Evolutionary conservation across 2,329 filamentous ascomycete species (phyloP), one percentile per base, ranked within the genome.

Genomic region (Tolypocladium paradoxum): DNA sequence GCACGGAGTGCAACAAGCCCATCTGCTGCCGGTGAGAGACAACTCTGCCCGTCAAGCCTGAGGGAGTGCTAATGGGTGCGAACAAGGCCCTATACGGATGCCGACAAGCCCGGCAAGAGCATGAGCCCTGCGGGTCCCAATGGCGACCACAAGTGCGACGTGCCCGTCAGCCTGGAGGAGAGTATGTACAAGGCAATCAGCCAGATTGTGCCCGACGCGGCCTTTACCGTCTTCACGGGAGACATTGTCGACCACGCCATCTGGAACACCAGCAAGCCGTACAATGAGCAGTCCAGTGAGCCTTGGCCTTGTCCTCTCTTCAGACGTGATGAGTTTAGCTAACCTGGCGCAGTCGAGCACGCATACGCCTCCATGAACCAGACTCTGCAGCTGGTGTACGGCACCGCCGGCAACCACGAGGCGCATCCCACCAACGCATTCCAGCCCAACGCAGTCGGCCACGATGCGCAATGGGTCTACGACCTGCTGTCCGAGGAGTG

Each of bases 151-250:
- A 73, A 74, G 4, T 82, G 79, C 54, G 79, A 82, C 58, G 62
- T 72, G 0, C 80, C 79, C 0, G 55, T 72, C 16, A 68, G 62
- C 18, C 69, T 83, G 1, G 77, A 82, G 58, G 62, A 76, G 50
- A 82, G 77, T 66, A 75, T 82, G 76, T 74, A 80, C 56, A 67
- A 71, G 0, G 73, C 74, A 11, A 80, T 83, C 58, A 69, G 68
- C 47, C 57, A 66, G 8, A 56, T 77, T 16, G 72, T 70, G 0
- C 73, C 73, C 1, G 67, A 78, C 54, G 73, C 76, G 0, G 70
- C 71, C 2, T 80, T 83, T 55, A 68, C 73, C n/a, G 70, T 83
- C 49, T 83, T 81, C 64, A 83, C 80, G 0, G 81, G 81, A 6
- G 80, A 83, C 55, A 72, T 83, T 31, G 69, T 82, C 11, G 76